Conservation (phyloP, 148 eudicot genomes). For the Polygonum maritimum region DNA sequence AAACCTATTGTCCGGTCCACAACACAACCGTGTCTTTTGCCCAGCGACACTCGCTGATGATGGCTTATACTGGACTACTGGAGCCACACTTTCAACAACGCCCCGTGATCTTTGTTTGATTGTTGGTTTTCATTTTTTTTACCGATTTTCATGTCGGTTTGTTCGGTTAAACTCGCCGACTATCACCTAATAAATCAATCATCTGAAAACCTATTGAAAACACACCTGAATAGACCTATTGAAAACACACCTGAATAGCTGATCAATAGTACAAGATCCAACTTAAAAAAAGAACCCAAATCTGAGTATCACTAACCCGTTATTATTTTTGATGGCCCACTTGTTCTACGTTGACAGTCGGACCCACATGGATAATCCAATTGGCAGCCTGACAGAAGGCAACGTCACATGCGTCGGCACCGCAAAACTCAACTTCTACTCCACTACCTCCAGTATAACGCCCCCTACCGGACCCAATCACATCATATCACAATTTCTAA, state of each 20-base stretch:
- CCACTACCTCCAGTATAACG: background rate
- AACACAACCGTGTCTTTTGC: too few relatives aligned
- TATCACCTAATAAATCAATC: too few relatives aligned
- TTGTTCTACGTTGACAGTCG: background rate
- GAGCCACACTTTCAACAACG: too few relatives aligned
- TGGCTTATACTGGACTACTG: too few relatives aligned
- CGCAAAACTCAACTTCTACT: background rate
- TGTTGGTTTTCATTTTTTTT: too few relatives aligned
- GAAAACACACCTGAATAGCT: background rate
- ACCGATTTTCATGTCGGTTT: too few relatives aligned
- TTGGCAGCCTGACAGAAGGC: constrained; percentile 1
- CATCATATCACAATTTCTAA: background rate
- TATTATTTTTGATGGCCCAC: background rate
- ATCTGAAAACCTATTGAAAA: too few relatives aligned
- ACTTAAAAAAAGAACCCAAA: background rate
- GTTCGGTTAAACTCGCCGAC: too few relatives aligned
- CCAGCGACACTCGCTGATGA: too few relatives aligned
- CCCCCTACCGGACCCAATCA: background rate
- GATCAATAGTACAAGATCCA: background rate
- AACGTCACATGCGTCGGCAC: constrained; percentile 9
- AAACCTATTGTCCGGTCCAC: too few relatives aligned
- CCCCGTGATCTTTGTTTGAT: too few relatives aligned
- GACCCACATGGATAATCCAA: constrained; percentile 6
- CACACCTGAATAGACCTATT: too few relatives aligned
- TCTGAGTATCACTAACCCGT: background rate